Conservation (phyloP, 2,329 filamentous ascomycete species). For the Boeremia exigua region DNA sequence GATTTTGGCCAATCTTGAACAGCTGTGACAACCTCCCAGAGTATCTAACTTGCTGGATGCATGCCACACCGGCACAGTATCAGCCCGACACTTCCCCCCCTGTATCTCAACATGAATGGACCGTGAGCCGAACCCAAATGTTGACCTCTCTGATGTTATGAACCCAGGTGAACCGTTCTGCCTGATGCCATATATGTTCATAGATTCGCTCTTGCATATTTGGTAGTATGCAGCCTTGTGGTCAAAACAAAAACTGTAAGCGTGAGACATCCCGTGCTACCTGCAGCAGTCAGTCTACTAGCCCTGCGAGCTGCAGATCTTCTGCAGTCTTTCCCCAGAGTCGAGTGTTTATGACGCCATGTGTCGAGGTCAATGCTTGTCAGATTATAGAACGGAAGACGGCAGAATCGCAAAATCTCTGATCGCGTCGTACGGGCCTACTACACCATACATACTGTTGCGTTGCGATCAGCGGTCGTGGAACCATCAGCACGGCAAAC, state of each 20-base stretch:
- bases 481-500: background rate
- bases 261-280: background rate
- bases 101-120: too few relatives aligned
- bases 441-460: background rate
- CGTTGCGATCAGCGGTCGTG: slow-evolving; percentile 2
- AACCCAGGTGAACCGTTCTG: too few relatives aligned
- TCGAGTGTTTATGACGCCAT: background rate
- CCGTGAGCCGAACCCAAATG: too few relatives aligned
- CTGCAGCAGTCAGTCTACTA: background rate
- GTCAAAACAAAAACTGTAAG: background rate
- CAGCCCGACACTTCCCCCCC: too few relatives aligned
- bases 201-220: background rate
- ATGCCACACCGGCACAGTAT: too few relatives aligned
- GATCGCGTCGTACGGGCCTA: background rate
- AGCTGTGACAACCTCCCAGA: too few relatives aligned
- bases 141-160: too few relatives aligned
- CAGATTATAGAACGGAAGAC: slow-evolving; percentile 1
- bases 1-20: too few relatives aligned
- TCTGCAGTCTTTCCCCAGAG: background rate
- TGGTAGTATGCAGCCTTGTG: background rate
- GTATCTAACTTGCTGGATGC: too few relatives aligned
- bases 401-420: background rate
- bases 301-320: background rate
- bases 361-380: background rate
- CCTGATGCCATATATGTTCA: background rate